Evolutionary conservation across 2,329 filamentous ascomycete genomes (phyloP).

Genomic region (Xylaria sp.): DNA sequence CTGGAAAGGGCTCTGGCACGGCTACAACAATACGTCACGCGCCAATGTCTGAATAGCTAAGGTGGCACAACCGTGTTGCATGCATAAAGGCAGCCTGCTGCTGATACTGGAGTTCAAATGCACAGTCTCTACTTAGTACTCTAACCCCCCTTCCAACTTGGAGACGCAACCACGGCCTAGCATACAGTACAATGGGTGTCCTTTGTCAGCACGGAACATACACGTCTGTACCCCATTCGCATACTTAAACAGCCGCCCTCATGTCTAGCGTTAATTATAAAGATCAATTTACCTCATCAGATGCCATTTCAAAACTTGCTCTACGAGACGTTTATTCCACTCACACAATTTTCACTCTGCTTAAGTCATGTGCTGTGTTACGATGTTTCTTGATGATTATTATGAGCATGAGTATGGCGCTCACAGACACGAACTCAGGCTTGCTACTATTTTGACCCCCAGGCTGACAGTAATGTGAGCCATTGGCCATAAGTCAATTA

Average conservation of each 20-base stretch:
- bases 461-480: neutral
- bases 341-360: slow-evolving; percentile 1
- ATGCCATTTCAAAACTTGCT: slow-evolving; percentile 13
- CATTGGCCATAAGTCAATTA: slow-evolving; percentile 3
- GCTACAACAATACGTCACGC: slow-evolving; percentile 37
- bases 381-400: neutral
- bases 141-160: slow-evolving; percentile 14
- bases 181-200: neutral
- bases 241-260: slow-evolving; percentile 2
- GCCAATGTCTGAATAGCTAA: slow-evolving; percentile 31
- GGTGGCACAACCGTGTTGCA: slow-evolving; percentile 37
- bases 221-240: neutral
- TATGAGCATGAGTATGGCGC: neutral
- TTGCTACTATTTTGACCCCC: slow-evolving; percentile 1
- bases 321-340: slow-evolving; percentile 4
- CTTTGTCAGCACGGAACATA: slow-evolving; percentile 13
- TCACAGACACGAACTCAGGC: neutral
- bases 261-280: slow-evolving; percentile 12
- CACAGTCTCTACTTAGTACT: slow-evolving; percentile 5
- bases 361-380: neutral
- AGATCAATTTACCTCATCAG: neutral
- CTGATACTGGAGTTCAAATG: slow-evolving; percentile 16
- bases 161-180: slow-evolving; percentile 9
- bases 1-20: slow-evolving; percentile 22
- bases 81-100: slow-evolving; percentile 34